Conservation (phyloP, 139 green algal genomes). For the Dunaliella primolecta region DNA sequence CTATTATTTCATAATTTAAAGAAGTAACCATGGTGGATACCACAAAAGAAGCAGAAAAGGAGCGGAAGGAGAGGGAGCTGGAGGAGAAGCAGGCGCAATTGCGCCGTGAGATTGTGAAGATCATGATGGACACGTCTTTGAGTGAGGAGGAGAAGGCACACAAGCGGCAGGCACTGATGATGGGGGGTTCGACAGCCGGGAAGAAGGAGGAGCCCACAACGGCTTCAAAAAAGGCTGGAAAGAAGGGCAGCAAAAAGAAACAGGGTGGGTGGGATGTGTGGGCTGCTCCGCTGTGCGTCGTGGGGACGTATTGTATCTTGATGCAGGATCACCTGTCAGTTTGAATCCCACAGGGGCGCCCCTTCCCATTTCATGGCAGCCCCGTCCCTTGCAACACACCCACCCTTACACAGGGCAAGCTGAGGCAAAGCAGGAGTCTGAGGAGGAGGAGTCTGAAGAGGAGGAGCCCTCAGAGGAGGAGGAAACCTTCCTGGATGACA, state of each 20-base stretch:
- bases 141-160: constrained; percentile 77
- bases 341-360: no score
- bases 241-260: background rate
- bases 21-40: background rate
- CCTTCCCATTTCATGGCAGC: no score
- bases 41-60: background rate
- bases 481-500: constrained; percentile 60
- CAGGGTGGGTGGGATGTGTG: background rate
- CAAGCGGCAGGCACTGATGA: constrained; percentile 77
- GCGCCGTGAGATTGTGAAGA: constrained; percentile 67
- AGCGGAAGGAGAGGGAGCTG: background rate
- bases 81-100: constrained; percentile 8
- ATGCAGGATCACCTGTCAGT: no score
- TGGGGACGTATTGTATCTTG: no score
- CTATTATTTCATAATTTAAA: background rate
- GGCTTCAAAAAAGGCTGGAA: background rate
- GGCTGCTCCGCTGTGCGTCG: no score
- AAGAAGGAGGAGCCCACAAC: constrained; percentile 5
- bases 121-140: constrained; percentile 68
- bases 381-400: no score
- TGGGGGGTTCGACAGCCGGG: constrained; percentile 47
- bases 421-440: background rate
- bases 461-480: background rate
- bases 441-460: background rate
- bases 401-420: no score